Conservation (phyloP, 2,329 filamentous ascomycete species). For the Talaromyces sp. region DNA sequence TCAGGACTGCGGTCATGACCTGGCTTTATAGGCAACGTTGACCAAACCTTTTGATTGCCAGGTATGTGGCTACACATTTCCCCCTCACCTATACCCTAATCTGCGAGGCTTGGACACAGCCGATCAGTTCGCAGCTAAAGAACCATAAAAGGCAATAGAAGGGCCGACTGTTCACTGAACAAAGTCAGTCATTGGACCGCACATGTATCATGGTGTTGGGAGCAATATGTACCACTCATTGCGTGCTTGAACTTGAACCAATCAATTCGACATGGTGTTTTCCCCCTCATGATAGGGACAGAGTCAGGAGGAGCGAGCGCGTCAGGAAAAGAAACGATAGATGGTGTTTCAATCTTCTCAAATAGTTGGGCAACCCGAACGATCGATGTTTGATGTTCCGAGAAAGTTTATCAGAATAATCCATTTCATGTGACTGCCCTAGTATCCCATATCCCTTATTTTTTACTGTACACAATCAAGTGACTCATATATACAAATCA, state of each 20-base stretch:
- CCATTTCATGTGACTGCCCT: background rate
- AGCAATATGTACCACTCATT: conserved; percentile 7
- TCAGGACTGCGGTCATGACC: background rate
- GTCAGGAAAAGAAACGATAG: background rate
- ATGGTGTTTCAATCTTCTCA: background rate
- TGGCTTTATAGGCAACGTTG: background rate
- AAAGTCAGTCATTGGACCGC: background rate
- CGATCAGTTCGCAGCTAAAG: background rate
- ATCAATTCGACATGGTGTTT: background rate
- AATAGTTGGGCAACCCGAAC: background rate
- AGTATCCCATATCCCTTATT: background rate
- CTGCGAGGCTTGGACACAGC: background rate
- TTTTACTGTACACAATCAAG: background rate
- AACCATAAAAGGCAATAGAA: background rate
- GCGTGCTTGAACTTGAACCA: conserved; percentile 3
- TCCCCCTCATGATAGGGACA: background rate
- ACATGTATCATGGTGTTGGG: background rate
- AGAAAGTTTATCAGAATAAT: background rate
- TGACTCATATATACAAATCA: background rate
- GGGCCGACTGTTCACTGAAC: background rate
- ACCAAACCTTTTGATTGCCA: background rate
- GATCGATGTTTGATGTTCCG: background rate
- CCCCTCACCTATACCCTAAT: background rate
- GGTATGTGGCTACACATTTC: background rate
- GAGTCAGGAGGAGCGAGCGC: background rate